Evolutionary conservation across 306 rosid genomes (phyloP), one percentile per base, ranked within the genome.

Genomic region (Neltuma alba): DNA sequence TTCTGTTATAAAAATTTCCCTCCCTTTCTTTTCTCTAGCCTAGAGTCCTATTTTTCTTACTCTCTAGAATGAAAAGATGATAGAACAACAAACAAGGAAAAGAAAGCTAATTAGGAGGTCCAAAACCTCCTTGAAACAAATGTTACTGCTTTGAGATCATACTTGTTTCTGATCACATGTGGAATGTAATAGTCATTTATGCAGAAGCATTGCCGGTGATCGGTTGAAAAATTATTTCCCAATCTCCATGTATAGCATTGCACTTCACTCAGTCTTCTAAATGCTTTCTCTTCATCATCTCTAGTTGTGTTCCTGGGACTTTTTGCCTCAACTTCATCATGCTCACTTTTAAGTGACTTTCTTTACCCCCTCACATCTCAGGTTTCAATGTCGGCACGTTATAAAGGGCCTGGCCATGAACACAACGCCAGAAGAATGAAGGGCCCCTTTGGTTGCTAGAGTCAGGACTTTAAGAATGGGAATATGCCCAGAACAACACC

Each of bases 381-480:
- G 99, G 99, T 95, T 92, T 85, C 99, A 95, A 58, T 95, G 99
- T 84, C 91, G 97, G 44, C 98, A 95, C 68, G 92, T 82, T 52
- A 88, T 95, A 84, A 92, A 89, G 85, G 98, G 99, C 83, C 81
- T 95, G 52, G 84, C 89, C 68, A 86, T 83, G 87, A 89, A 88
- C 76, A 71, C 79, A 55, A 83, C 77, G 50, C 74, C 86, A 44
- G 97, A 91, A 84, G 95, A 86, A 86, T 91, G 88, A 87, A 50
- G 58, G 58, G 58, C 25, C 58, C 11, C 11, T 16, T 50, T 50
- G 58, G 25, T 50, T 50, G 58, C 58, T 50, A 18, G 58, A 50
- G 58, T 47, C n/a, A 47, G 16, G n/a, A 16, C 23, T 2, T 2
- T 6, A 50, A 50, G 27, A 50, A 47, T 47, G 54, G 54, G 54